Percentiles rank a stretch among this genome's conserved stretches.
These are phyloP conservation scores for Nicotiana rustica DNA, from an alignment of 305 asterid genomes.

Conservation along the genomic window DNA sequence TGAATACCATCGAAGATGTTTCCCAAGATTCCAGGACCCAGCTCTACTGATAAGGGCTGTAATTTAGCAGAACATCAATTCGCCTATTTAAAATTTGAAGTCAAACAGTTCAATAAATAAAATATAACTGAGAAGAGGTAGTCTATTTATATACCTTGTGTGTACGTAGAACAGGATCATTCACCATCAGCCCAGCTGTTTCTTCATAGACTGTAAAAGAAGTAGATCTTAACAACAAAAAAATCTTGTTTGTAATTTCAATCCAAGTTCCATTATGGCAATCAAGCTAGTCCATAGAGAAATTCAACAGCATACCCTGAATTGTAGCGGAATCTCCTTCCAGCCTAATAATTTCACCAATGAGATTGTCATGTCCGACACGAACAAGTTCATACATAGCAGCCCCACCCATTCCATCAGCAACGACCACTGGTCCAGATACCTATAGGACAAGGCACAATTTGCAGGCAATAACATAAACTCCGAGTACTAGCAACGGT, in stretches of 20 bases:
- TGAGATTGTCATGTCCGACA: conserved; percentile 95
- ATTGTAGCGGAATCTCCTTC: conserved; percentile 99
- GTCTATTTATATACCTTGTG: conserved; percentile 64
- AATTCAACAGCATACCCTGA: conserved; percentile 60
- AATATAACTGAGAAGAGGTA: not conserved
- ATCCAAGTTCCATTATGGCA: not conserved
- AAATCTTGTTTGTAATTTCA: not conserved
- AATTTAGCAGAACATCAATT: conserved; percentile 33
- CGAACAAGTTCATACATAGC: conserved; percentile 99
- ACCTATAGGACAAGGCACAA: conserved; percentile 53
- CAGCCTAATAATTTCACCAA: conserved; percentile 94
- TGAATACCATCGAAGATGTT: conserved; percentile 95
- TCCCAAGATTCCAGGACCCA: conserved; percentile 96
- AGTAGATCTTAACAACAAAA: conserved; percentile 8
- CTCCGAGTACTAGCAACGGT: not conserved
- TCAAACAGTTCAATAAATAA: not conserved
- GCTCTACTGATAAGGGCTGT: conserved; percentile 94
- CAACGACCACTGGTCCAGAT: conserved; percentile 97
- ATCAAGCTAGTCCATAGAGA: not conserved
- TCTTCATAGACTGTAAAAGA: conserved; percentile 85
- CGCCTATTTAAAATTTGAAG: not conserved
- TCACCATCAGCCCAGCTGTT: conserved; percentile 93
- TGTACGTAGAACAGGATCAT: conserved; percentile 96
- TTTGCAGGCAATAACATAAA: conserved; percentile 8
- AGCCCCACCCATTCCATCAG: conserved; percentile 99